Evolutionary conservation across 2,329 filamentous ascomycete genomes (phyloP), one percentile per base, ranked within the genome.

Genomic region (Alternaria burnsii): DNA sequence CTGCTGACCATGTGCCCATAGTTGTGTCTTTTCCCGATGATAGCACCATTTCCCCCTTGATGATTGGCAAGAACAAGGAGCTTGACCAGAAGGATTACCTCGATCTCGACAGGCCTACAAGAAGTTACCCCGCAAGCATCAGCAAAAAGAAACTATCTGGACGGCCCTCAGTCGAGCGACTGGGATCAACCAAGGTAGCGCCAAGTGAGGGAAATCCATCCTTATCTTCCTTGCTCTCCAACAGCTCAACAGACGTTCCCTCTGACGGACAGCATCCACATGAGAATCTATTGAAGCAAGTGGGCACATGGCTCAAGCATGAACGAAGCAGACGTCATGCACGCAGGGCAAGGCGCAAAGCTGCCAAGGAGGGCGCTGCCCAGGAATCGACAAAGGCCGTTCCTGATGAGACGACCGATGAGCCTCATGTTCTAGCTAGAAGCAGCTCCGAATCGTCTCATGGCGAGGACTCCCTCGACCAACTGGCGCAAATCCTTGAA

Each of bases 221-320:
- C 0, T 58, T 76, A 18, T 65, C 70, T 20, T 77, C 76, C 5
- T 53, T 75, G 4, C 59, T 74, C 11, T 73, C 75, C 8, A 73
- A 74, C 7, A 72, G 74, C 32, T 73, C 75, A 5, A 61, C 69
- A 42, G 67, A 71, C 40, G 60, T 46, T 34, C 52, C 63, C 7
- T 53, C 69, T 10, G 68, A 74, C 24, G 36, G 60, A 11, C 64
- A 69, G 38, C 76, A 76, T 66, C 47, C 65, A 32, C 75, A 78
- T 32, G 75, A 79, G 20, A 72, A 71, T 44, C 73, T 96, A 8
- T 80, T 95, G 28, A 84, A 88, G 20, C 92, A 96, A 73, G 88
- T 97, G 14, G 85, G 87, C 26, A 88, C 92, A 66, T 98, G 94
- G 94, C 81, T 97, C 40, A 88, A 94, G 69, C 87, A 89, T 51